Conservation (phyloP, 768 basidiomycete species). For the Atractiella rhizophila region DNA sequence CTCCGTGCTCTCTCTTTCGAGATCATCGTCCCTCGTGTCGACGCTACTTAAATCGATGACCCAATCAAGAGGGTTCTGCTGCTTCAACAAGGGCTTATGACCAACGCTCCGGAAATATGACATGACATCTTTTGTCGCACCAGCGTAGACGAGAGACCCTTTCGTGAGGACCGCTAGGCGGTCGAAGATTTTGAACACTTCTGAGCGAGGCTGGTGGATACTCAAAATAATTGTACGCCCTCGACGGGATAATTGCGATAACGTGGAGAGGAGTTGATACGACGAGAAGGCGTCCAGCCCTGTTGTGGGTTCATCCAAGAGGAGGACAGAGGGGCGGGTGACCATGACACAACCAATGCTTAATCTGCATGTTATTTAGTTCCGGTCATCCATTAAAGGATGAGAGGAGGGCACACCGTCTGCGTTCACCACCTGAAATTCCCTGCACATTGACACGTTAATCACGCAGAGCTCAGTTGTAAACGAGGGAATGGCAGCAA, state of each 20-base stretch:
- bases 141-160: constrained; percentile 28
- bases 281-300: constrained; percentile 17
- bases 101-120: constrained; percentile 24
- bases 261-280: constrained; percentile 21
- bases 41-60: constrained; percentile 25
- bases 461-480: neutral
- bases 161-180: constrained; percentile 33
- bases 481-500: too few relatives aligned
- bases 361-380: constrained; percentile 24
- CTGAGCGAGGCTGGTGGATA: constrained; percentile 41
- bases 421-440: constrained; percentile 37
- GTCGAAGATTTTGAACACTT: constrained; percentile 27
- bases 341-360: constrained; percentile 40
- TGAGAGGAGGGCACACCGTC: neutral
- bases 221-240: constrained; percentile 36
- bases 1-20: constrained; percentile 21
- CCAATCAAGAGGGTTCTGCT: constrained; percentile 28
- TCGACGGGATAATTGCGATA: constrained; percentile 24
- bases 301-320: constrained; percentile 38
- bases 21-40: constrained; percentile 24
- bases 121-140: constrained; percentile 18
- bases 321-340: constrained; percentile 33
- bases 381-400: too few relatives aligned
- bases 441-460: constrained; percentile 22
- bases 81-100: constrained; percentile 15